phyloP scores from a whole-genome alignment of 768 basidiomycete genomes.

The Agrocybe pediades region DNA sequence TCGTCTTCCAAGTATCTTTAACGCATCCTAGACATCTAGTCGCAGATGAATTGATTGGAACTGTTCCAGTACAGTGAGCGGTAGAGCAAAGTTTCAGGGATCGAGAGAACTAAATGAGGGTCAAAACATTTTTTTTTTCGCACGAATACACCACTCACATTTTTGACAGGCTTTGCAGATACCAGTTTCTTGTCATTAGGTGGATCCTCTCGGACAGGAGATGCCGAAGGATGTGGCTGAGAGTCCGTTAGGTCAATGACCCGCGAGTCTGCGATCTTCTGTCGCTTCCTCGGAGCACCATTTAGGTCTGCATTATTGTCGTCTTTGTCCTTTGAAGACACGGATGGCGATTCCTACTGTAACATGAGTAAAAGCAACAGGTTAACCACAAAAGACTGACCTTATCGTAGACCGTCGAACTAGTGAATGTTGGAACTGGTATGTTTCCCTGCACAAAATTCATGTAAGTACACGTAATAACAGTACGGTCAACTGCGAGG shows the following conservation, averaged over 20 bases:
- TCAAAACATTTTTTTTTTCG: not conserved
- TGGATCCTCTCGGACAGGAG: not conserved
- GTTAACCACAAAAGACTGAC: not conserved
- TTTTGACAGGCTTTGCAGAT: not conserved
- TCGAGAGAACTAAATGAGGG: conserved; percentile 1
- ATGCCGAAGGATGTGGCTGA: not conserved
- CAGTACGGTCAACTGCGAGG: not conserved
- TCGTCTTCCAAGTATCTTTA: conserved; percentile 16
- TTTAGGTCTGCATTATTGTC: not conserved
- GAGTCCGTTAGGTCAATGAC: conserved; percentile 3
- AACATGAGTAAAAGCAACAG: not conserved
- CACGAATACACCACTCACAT: not conserved
- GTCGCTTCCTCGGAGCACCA: conserved; percentile 10
- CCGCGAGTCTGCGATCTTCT: conserved; percentile 8
- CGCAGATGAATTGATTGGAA: conserved; percentile 14
- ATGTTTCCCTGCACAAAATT: not conserved
- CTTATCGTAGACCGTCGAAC: not conserved
- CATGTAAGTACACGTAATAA: not conserved
- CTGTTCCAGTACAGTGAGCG: conserved; percentile 18
- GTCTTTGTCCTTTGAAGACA: not conserved
- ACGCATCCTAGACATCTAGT: conserved; percentile 18
- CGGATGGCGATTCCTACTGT: not conserved
- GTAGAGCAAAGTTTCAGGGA: conserved; percentile 22
- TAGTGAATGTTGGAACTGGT: not conserved
- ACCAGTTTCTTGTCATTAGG: not conserved